Conservation (phyloP, 1,139 yeast species). For the Lodderomyces oxycetoniae region DNA sequence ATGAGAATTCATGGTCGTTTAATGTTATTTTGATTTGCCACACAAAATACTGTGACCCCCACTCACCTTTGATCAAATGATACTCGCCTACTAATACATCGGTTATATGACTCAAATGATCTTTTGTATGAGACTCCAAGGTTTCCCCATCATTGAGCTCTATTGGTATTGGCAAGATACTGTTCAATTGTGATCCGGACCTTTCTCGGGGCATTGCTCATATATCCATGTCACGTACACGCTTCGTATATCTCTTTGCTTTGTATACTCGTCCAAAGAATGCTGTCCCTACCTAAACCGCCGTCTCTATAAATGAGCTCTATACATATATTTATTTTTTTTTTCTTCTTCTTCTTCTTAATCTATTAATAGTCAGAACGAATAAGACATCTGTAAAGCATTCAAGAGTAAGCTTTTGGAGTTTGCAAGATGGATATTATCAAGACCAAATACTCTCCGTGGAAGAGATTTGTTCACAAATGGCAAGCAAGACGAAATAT, state of each 20-base stretch:
- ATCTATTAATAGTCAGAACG: too few species aligned
- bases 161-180: constrained; percentile 37
- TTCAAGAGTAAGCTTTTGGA: too few species aligned
- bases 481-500: constrained; percentile 60
- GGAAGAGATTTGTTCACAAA: constrained; percentile 46
- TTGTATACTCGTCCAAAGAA: too few species aligned
- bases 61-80: constrained; percentile 30
- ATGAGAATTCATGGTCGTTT: constrained; percentile 41
- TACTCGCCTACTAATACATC: constrained; percentile 39
- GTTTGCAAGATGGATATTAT: constrained; percentile 37
- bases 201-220: constrained; percentile 8
- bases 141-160: constrained; percentile 23
- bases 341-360: too few species aligned
- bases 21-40: constrained; percentile 48
- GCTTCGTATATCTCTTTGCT: too few species aligned
- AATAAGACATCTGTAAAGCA: too few species aligned
- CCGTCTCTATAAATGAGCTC: too few species aligned
- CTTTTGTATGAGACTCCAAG: constrained; percentile 14
- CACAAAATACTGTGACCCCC: constrained; percentile 37
- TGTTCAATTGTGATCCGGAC: constrained; percentile 24
- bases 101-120: constrained; percentile 26
- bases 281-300: too few species aligned
- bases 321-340: not conserved
- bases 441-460: constrained; percentile 33
- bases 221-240: too few species aligned